Evolutionary conservation across 768 basidiomycete species (phyloP).

Genomic region (Amanita phalloides): DNA sequence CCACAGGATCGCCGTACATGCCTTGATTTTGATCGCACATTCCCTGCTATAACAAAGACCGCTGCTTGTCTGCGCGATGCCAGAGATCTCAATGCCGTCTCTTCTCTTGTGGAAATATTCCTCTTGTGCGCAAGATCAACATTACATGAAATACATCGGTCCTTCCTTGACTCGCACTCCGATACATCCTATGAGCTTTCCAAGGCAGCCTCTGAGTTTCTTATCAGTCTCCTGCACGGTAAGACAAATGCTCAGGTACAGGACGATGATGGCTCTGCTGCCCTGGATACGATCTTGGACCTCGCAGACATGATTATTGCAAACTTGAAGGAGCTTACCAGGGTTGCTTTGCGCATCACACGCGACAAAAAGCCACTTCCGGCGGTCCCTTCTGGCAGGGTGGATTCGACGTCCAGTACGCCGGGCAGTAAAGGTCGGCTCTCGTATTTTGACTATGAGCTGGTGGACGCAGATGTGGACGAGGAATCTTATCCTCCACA

Average conservation of each 20-base stretch:
- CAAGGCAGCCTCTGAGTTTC: neutral
- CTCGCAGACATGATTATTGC: neutral
- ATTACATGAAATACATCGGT: neutral
- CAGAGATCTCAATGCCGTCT: neutral
- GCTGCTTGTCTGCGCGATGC: constrained; percentile 1
- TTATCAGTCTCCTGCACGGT: constrained; percentile 1
- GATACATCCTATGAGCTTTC: neutral
- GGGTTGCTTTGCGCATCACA: neutral
- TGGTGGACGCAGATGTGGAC: neutral
- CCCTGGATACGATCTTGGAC: neutral
- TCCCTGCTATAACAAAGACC: neutral
- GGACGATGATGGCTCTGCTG: neutral
- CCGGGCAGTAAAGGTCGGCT: neutral
- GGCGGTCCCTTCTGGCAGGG: neutral
- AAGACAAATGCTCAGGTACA: neutral
- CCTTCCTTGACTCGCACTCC: neutral
- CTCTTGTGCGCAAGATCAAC: neutral
- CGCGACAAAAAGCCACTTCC: constrained; percentile 2
- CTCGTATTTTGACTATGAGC: constrained; percentile 1
- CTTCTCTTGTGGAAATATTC: neutral
- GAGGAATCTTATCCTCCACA: neutral
- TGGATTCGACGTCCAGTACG: neutral
- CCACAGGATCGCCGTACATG: neutral
- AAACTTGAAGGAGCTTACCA: neutral
- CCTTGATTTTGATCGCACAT: neutral